These are phyloP conservation scores for Anisodus acutangulus DNA, from an alignment of 257 asterid genomes.

Conservation along the genomic window DNA sequence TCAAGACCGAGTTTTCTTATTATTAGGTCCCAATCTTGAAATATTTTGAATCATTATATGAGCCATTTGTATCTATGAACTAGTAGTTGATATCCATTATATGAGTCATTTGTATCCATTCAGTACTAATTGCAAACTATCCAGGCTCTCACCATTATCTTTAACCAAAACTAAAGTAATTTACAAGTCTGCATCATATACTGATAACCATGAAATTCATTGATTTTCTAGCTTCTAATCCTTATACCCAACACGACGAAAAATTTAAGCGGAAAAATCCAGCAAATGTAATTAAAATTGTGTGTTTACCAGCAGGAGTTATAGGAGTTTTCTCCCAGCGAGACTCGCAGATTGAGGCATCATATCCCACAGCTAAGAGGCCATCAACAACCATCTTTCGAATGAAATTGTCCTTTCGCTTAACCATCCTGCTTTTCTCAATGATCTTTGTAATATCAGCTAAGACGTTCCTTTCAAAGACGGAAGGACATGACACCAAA, in stretches of 20 bases:
- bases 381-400: conserved; percentile 66
- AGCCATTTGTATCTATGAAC: background rate
- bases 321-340: conserved; percentile 76
- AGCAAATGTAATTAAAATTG: background rate
- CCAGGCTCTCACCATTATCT: background rate
- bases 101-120: background rate
- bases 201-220: background rate
- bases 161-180: no score
- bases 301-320: conserved; percentile 60
- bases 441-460: conserved; percentile 70
- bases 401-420: conserved; percentile 57
- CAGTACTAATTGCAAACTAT: background rate
- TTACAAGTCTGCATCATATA: background rate
- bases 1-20: background rate
- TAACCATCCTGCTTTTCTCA: conserved; percentile 62
- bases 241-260: background rate
- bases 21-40: background rate
- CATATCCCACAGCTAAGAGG: conserved; percentile 67
- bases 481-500: conserved; percentile 61
- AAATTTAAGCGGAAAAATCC: background rate
- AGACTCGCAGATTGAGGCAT: conserved; percentile 85
- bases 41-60: background rate
- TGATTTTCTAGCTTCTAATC: background rate
- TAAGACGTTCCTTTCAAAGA: conserved; percentile 66
- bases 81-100: background rate